Conservation (phyloP, 202 grass and related monocot genomes). For the Carex sylvatica region DNA sequence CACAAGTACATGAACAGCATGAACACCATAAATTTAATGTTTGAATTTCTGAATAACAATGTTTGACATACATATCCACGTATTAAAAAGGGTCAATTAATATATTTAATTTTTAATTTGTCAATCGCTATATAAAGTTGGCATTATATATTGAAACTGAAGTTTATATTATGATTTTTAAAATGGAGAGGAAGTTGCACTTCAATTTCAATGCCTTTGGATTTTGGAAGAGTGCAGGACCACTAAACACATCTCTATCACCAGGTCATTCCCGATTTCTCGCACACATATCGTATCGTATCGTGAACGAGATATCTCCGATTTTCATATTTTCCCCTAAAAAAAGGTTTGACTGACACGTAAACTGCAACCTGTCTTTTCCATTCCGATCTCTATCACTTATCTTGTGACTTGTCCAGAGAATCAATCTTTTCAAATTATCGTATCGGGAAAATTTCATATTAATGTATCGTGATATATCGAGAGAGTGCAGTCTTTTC, state of each 20-base stretch:
- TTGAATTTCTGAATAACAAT: background rate
- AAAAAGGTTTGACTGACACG: slow-evolving; percentile 28
- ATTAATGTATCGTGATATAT: background rate
- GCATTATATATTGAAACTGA: background rate
- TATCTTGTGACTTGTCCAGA: background rate
- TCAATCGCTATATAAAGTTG: background rate
- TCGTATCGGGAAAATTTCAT: background rate
- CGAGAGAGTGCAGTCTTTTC: slow-evolving; percentile 16
- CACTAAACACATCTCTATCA: slow-evolving; percentile 15
- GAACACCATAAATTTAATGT: background rate
- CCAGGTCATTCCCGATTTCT: background rate
- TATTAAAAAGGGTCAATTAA: slow-evolving; percentile 7
- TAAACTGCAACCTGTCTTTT: slow-evolving; percentile 4
- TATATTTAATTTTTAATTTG: background rate
- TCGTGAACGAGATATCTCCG: background rate
- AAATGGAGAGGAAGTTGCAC: background rate
- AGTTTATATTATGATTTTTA: background rate
- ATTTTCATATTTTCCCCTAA: background rate
- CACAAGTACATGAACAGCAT: background rate
- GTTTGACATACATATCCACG: background rate
- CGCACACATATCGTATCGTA: background rate
- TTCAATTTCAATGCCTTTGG: no score
- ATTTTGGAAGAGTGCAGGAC: slow-evolving; percentile 3
- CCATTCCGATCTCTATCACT: background rate
- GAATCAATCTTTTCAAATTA: slow-evolving; percentile 3